Conservation (phyloP, 2,329 filamentous ascomycete species). For the Trichoderma sp. region DNA sequence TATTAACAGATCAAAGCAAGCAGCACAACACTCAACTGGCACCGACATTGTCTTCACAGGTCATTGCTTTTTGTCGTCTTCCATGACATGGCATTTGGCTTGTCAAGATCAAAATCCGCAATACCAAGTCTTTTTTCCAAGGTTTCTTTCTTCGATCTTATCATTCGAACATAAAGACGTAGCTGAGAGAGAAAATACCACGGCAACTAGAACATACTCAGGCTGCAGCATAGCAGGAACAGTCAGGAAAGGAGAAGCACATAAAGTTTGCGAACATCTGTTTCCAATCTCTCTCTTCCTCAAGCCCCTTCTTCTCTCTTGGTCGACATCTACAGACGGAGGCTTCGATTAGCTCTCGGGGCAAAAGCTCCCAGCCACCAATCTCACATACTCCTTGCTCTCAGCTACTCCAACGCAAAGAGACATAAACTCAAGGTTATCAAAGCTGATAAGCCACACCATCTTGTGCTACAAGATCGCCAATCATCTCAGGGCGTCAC, state of each 20-base stretch:
- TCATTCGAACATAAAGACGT: background rate
- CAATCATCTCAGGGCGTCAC: slow-evolving; percentile 3
- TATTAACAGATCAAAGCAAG: background rate
- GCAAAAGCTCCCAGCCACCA: background rate
- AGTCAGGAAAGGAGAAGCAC: background rate
- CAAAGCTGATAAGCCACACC: slow-evolving; percentile 18
- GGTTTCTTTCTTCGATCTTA: background rate
- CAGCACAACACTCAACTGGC: background rate
- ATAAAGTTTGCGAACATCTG: background rate
- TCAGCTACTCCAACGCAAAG: background rate
- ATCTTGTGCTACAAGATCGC: background rate
- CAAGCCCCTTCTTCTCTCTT: background rate
- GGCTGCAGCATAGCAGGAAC: background rate
- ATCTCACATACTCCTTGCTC: background rate
- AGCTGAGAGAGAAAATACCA: background rate
- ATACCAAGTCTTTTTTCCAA: background rate
- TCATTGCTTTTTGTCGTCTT: background rate
- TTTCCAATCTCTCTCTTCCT: background rate
- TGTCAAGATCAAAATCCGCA: background rate
- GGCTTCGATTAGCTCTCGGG: background rate
- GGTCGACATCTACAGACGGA: background rate
- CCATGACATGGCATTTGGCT: background rate
- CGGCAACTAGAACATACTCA: background rate
- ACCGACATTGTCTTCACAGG: background rate
- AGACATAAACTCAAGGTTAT: background rate